Conservation (phyloP, 345 rosid genomes). For the Psidium guajava region DNA sequence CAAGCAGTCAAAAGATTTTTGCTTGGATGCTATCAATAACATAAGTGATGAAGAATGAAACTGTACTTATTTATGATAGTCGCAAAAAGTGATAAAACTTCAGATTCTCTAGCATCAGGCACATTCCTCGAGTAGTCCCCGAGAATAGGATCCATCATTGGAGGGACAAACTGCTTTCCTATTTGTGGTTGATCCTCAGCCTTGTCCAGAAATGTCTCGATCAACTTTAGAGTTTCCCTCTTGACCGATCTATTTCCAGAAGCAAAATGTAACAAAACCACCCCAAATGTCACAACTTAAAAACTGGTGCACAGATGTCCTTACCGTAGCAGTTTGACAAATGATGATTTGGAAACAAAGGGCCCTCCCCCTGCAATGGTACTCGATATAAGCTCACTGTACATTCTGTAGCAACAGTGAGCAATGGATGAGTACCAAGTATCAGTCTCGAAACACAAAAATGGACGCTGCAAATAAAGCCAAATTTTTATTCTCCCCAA, state of each 20-base stretch:
- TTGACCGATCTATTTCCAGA: slow-evolving; percentile 72
- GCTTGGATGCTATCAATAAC: background rate
- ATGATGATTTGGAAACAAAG: slow-evolving; percentile 77
- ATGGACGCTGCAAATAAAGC: background rate
- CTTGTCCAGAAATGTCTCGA: slow-evolving; percentile 97
- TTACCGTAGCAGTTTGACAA: slow-evolving; percentile 86
- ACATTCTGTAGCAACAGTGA: slow-evolving; percentile 61
- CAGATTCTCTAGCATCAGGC: slow-evolving; percentile 99
- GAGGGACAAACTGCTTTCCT: slow-evolving; percentile 98
- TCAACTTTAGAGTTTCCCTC: slow-evolving; percentile 94
- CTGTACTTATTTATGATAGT: slow-evolving; percentile 95
- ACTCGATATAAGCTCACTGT: slow-evolving; percentile 96
- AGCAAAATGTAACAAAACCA: slow-evolving; percentile 1
- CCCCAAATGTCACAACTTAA: background rate
- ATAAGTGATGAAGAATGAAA: background rate
- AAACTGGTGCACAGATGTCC: slow-evolving; percentile 1
- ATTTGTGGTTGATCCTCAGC: slow-evolving; percentile 98
- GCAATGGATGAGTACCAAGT: background rate
- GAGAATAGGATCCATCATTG: slow-evolving; percentile 98
- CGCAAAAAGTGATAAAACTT: slow-evolving; percentile 93
- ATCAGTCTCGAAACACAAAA: background rate
- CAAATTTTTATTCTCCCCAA: background rate
- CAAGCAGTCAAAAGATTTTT: background rate
- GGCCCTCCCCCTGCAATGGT: slow-evolving; percentile 94
- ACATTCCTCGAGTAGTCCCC: slow-evolving; percentile 96